These are phyloP conservation scores for Lipomyces anomalus DNA, from an alignment of 805 yeast genomes.

Conservation along the genomic window DNA sequence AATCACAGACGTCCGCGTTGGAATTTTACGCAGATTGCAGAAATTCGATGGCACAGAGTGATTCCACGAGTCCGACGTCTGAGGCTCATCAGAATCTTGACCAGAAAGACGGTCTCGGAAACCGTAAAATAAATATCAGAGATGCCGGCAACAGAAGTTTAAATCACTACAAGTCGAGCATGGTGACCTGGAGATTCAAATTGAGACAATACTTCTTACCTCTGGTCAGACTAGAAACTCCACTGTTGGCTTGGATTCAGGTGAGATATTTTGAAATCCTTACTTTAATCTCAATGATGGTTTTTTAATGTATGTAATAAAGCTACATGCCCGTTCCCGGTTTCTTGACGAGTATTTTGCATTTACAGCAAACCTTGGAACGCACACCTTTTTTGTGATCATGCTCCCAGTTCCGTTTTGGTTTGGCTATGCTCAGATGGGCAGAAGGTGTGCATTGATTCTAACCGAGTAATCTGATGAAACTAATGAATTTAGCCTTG, in stretches of 20 bases:
- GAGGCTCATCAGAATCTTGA: no score
- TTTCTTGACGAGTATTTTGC: constrained; percentile 70
- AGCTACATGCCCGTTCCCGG: constrained; percentile 20
- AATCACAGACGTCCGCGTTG: no score
- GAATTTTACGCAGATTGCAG: no score
- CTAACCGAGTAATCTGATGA: not conserved
- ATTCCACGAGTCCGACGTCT: no score
- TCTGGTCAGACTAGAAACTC: constrained; percentile 59
- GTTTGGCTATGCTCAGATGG: constrained; percentile 57
- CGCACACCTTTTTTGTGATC: constrained; percentile 88
- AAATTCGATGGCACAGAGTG: no score
- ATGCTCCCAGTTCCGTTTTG: constrained; percentile 81
- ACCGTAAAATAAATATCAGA: constrained; percentile 15
- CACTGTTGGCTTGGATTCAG: constrained; percentile 54
- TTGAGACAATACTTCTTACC: constrained; percentile 53
- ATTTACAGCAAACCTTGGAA: constrained; percentile 81
- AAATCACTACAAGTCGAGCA: constrained; percentile 55
- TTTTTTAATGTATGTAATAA: not conserved
- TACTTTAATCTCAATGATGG: not conserved
- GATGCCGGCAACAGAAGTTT: constrained; percentile 75
- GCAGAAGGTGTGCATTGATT: constrained; percentile 44
- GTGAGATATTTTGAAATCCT: constrained; percentile 3
- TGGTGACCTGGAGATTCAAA: constrained; percentile 51
- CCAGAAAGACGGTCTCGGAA: no score
- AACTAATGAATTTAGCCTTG: constrained; percentile 27